phyloP scores from a whole-genome alignment of 805 yeast species.

The Lachancea fermentati region DNA sequence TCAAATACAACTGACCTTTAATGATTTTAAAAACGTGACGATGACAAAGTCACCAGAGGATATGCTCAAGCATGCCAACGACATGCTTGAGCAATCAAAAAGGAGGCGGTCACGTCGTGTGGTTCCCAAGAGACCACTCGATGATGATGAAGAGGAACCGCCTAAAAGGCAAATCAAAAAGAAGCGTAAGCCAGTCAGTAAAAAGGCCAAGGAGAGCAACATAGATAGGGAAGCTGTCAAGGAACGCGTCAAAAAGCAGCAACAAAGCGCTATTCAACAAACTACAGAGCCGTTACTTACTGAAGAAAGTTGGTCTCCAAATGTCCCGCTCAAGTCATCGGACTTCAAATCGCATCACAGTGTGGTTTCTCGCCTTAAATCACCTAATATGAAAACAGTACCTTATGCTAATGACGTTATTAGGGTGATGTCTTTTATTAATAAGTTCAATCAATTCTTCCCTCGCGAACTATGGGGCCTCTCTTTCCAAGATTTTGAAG shows the following conservation, averaged over 20 bases:
- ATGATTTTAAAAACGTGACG: conserved; percentile 25
- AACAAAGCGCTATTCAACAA: conserved; percentile 6
- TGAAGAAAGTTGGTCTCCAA: conserved; percentile 26
- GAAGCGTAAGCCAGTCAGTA: conserved; percentile 5
- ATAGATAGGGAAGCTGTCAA: conserved; percentile 7
- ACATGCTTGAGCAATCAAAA: conserved; percentile 3
- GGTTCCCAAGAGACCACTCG: conserved; percentile 11
- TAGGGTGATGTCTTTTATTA: conserved; percentile 28
- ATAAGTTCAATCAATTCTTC: conserved; percentile 24
- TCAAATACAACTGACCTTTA: conserved; percentile 23
- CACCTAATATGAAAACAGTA: conserved; percentile 19
- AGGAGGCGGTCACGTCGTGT: conserved; percentile 11
- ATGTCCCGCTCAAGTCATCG: conserved; percentile 19
- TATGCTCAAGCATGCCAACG: conserved; percentile 3
- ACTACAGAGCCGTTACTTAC: conserved; percentile 20
- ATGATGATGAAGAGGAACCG: conserved; percentile 9
- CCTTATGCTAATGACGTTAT: conserved; percentile 28
- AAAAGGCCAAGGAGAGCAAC: conserved; percentile 7
- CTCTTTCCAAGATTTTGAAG: conserved; percentile 30
- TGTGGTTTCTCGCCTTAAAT: conserved; percentile 18
- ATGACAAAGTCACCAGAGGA: conserved; percentile 11
- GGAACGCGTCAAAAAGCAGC: conserved; percentile 5
- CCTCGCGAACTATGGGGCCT: conserved; percentile 19
- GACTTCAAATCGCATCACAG: conserved; percentile 20
- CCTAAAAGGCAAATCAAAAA: conserved; percentile 4